Base-by-base conservation (phyloP, 208 protist genomes). In the Trypanosomatidae sp. region DNA sequence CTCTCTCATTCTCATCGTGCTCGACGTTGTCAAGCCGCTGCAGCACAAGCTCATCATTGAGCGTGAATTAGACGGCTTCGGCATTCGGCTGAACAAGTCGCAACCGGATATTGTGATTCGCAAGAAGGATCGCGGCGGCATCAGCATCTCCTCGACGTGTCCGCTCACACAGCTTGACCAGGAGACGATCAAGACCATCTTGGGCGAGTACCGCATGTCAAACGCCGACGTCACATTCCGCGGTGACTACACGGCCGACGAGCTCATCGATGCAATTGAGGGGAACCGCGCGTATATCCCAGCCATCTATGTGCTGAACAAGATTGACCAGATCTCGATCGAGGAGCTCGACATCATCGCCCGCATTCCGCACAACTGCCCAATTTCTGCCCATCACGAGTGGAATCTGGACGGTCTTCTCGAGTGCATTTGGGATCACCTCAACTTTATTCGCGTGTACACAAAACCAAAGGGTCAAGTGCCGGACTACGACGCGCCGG, bases 231-330 rank as follows among this genome's bases (percentile, higher is more conserved):
- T 99, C 39, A 94, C 84, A 47, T 86, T 99, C 58, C 90, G 91
- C 58, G 89, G 91, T 62, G 98, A 99, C 82, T 93, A 95, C 69
- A 98, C 91, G 44, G 97, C 88, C 15, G 99, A 99, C 81, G 96
- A 99, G 52, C 81, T 99, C 41, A 99, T 99, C 74, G 99, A 99
- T 80, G 96, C 97, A 2, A 98, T 99, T 69, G 98, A 99, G 81
- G 98, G 98, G 50, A 97, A 95, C 77, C 93, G 98, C 43, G 85
- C 98, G 17, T 99, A 99, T 89, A 97, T 99, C 55, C 97, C 98
- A 0, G 91, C 82, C 77, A 82, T 99, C 43, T 99, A 99, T 81
- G 98, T 99, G 44, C 84, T 99, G 43, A 99, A 99, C 92, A 99
- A 99, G 84, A 99, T 99, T 79, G 99, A 99, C 82, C 97, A 99